Base-by-base conservation (phyloP, 331 rosid species). In the Pyracantha coccinea region DNA sequence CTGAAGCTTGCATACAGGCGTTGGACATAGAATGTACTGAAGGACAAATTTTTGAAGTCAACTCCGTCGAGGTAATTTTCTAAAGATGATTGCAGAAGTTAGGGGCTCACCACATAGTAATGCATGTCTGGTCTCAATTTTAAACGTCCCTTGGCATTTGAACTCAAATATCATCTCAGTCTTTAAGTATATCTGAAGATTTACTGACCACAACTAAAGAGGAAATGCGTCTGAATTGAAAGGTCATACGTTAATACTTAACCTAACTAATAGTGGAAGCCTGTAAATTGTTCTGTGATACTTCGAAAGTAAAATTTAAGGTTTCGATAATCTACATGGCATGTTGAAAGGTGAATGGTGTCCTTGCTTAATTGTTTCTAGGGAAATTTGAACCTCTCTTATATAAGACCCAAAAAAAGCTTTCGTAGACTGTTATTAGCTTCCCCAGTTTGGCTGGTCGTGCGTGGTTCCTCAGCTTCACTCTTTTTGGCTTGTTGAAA, bases 1-100 rank as follows among this genome's bases (percentile, higher is more conserved):
- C 98, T 25, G 98, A 93, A 87, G 97, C 98, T 78, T 94, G 98
- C 80, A 27, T 94, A 59, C 97, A 91, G 79, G 97, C 93, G 25
- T 81, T 94, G 50, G 97, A 91, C 85, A 86, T 90, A 19, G 93
- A 90, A 79, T 88, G 79, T 82, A 91, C 97, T 20, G 84, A 87
- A 81, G 94, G 96, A 69, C 83, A 94, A 79, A 68, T 73, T 1
- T 94, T 86, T 58, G 98, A 93, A 85, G 80, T 93, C 52, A 89
- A 78, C 85, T 91, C 98, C 38, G 83, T 93, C 68, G 94, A 88
- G 97, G 98, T 93, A 85, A 83, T 68, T 64, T 71, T 77, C 75
- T 15, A 54, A n/a, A 73, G 71, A 75, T 35, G 57, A 76, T 73
- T 79, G 65, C 71, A 31, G 47, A 66, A 15, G 11, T 53, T 60